Evolutionary conservation across 1,139 yeast genomes (phyloP).

Genomic region (Zygotorulaspora mrakii): DNA sequence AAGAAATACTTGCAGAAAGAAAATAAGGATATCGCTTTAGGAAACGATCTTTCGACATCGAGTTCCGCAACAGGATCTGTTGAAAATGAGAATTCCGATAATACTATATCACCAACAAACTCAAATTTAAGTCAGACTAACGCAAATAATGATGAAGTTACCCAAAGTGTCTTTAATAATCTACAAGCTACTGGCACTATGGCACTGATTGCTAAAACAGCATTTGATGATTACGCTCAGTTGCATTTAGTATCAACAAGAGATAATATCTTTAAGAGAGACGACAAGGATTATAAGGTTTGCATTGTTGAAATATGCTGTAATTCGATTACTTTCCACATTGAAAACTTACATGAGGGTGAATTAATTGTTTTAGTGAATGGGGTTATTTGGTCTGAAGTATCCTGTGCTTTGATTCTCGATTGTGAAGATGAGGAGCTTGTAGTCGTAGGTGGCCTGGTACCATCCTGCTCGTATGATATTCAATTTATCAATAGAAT

Average conservation of each 20-base stretch:
- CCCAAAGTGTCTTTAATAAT: slow-evolving; percentile 30
- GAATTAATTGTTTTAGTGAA: slow-evolving; percentile 51
- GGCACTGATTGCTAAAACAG: slow-evolving; percentile 41
- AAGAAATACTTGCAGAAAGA: slow-evolving; percentile 23
- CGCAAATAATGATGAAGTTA: slow-evolving; percentile 35
- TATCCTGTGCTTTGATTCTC: slow-evolving; percentile 41
- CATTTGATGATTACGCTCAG: slow-evolving; percentile 39
- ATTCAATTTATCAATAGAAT: slow-evolving; percentile 51
- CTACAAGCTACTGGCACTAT: slow-evolving; percentile 24
- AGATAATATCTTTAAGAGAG: slow-evolving; percentile 31
- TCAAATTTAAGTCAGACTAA: slow-evolving; percentile 36
- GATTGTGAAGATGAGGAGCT: slow-evolving; percentile 41
- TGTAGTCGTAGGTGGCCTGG: slow-evolving; percentile 58
- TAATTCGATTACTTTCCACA: slow-evolving; percentile 47
- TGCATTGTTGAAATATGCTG: slow-evolving; percentile 53
- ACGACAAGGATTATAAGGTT: slow-evolving; percentile 38
- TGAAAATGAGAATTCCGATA: slow-evolving; percentile 9
- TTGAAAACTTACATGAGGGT: slow-evolving; percentile 41
- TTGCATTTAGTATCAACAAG: slow-evolving; percentile 34
- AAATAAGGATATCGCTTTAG: slow-evolving; percentile 11
- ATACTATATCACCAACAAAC: slow-evolving; percentile 37
- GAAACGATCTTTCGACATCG: slow-evolving; percentile 7
- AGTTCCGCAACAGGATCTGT: slow-evolving; percentile 7
- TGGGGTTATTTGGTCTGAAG: slow-evolving; percentile 59
- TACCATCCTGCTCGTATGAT: slow-evolving; percentile 66